Base-by-base conservation (phyloP, 2,329 filamentous ascomycete genomes). In the Metarhizium humberi region DNA sequence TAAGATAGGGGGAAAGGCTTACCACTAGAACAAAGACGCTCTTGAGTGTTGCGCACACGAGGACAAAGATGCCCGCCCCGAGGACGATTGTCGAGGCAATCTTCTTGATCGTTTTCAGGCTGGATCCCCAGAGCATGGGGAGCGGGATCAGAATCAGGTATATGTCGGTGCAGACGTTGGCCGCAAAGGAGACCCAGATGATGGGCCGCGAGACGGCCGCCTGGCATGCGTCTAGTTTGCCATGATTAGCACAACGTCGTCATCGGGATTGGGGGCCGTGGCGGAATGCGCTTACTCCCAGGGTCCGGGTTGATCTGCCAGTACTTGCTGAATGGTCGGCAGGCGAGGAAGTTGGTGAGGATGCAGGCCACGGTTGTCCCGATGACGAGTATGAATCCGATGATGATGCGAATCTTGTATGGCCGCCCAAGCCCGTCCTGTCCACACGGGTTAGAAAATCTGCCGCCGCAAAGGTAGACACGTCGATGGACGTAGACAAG, bases 301-400 rank as follows among this genome's bases (percentile, higher is more conserved):
- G 80, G 80, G 42, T 83, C 64, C 0, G 81, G 80, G 47, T 74
- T 69, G n/a, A 84, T 80, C 62, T 83, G 79, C 79, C 80, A 84
- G 58, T 81, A 78, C 34, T 73, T 73, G 20, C 69, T 57, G 46
- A 83, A 73, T 0, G 80, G 79, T 25, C 69, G 69, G 56, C 81
- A 84, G 2, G 73, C 72, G 5, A 77, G 67, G 30, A 81, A 71
- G 45, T 82, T 73, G 1, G 74, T 73, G 18, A 77, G 67, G n/a
- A 80, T 64, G 6, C 73, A 74, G 0, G 71, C 73, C 18, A 81
- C 51, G 55, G 77, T 84, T 2, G 78, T 81, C 1, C 60, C 59
- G 0, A 68, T 69, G 42, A 82, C 72, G 32, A 81, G 59, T 2
- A 61, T 65, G 54, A 79, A 80, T 2, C 78, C 78, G 46, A 80